Evolutionary conservation across 805 yeast genomes (phyloP), one percentile per base, ranked within the genome.

Genomic region (Candida ulmi): DNA sequence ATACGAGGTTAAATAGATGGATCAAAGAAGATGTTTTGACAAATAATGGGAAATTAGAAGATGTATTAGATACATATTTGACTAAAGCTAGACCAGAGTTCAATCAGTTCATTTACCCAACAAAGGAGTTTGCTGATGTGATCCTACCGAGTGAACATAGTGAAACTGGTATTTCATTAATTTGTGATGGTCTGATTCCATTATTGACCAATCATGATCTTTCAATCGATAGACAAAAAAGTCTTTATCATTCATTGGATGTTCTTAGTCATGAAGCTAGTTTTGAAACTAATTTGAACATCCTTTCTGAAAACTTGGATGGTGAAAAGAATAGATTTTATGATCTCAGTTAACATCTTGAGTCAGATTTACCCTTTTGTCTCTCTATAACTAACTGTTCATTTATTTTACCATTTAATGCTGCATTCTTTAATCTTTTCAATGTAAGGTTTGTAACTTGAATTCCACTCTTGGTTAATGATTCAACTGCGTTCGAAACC

Each of bases 1-100:
- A 90, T 58, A 78, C 83, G 5, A 64, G 96, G 39, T 64, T 90
- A 30, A 80, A 87, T n/a, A 73, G 95, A 47, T 78, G 93, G 83
- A 81, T 86, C 35, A 64, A 43, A 11, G 39, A 47, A 11, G 57
- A 45, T 27, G 70, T 63, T 17, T 36, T 60, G 3, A 44, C 44
- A 6, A 53, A 50, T 7, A 45, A 52, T 1, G 31, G 40, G 3
- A 50, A 50, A 17, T 47, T 67, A 7, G 56, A 50, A 11, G 52
- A 47, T 1, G 47, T 71, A 15, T 37, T 71, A 26, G 62, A 63
- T 29, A 40, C 59, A 27, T 86, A 85, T 57, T 57, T 85, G 30
- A 69, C 66, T 33, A 60, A 64, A 5, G 75, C 85, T 3, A 68
- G 87, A 41, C 71, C 77, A 9, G 93, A 85, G 51, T 81, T 80